phyloP scores from a whole-genome alignment of 2,329 filamentous ascomycete genomes.

The Venturia aucupariae region DNA sequence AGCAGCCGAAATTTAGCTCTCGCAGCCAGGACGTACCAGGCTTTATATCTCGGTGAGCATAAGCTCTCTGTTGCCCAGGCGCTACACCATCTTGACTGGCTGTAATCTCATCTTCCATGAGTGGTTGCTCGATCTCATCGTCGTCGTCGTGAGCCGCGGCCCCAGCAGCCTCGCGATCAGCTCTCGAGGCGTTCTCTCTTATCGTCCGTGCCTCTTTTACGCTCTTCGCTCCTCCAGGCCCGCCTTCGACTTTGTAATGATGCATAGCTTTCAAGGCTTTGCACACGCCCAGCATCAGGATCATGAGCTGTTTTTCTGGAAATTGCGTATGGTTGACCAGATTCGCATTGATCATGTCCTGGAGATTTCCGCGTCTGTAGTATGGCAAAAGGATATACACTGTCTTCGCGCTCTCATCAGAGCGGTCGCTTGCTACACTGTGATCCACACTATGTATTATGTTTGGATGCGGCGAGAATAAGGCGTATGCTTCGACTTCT shows the following conservation, averaged over 20 bases:
- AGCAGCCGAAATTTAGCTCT: not conserved
- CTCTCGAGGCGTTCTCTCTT: slow-evolving; percentile 45
- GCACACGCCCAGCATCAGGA: slow-evolving; percentile 85
- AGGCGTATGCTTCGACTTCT: slow-evolving; percentile 91
- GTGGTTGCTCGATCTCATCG: slow-evolving; percentile 46
- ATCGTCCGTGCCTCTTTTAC: slow-evolving; percentile 47
- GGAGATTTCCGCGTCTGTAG: slow-evolving; percentile 87
- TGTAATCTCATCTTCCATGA: slow-evolving; percentile 72
- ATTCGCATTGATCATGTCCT: slow-evolving; percentile 98
- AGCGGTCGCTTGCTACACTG: slow-evolving; percentile 63
- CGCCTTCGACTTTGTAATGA: slow-evolving; percentile 60
- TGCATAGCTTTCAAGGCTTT: slow-evolving; percentile 85
- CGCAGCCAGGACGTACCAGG: slow-evolving; percentile 54
- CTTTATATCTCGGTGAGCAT: slow-evolving; percentile 95
- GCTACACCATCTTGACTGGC: slow-evolving; percentile 57
- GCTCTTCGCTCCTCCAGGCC: slow-evolving; percentile 41
- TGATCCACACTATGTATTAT: slow-evolving; percentile 85
- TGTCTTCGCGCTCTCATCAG: slow-evolving; percentile 67
- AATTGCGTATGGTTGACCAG: slow-evolving; percentile 89
- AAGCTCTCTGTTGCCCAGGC: slow-evolving; percentile 64
- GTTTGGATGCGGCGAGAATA: slow-evolving; percentile 73
- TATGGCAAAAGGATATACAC: slow-evolving; percentile 96
- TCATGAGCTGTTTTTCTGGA: slow-evolving; percentile 79
- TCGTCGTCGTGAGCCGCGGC: slow-evolving; percentile 34
- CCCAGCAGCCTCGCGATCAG: slow-evolving; percentile 39